Percentiles rank a stretch among this genome's conserved stretches.
Evolutionary conservation across 139 green algal genomes (phyloP).

Genomic region (Closterium sp.): DNA sequence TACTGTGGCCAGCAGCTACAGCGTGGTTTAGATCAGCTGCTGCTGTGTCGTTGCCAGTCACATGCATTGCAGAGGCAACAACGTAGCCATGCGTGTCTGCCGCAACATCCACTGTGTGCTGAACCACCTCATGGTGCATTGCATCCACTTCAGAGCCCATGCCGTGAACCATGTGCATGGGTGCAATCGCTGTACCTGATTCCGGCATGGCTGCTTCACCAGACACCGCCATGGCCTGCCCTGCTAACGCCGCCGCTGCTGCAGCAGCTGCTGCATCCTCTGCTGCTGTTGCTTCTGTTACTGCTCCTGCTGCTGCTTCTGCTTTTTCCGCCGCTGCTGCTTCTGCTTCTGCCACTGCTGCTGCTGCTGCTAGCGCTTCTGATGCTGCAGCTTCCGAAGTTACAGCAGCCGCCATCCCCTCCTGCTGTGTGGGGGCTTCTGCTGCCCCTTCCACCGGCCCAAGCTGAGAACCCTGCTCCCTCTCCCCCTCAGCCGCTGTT

Average conservation of each 20-base stretch:
- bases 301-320: not conserved
- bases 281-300: not conserved
- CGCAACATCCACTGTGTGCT: not conserved
- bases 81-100: not conserved
- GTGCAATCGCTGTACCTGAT: not conserved
- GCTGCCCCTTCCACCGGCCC: not conserved
- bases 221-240: not conserved
- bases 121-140: not conserved
- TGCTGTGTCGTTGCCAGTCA: not conserved
- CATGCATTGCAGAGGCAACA: not conserved
- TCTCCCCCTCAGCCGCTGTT: not conserved
- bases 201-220: not conserved
- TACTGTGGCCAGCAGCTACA: not conserved
- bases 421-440: not conserved
- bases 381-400: not conserved
- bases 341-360: not conserved
- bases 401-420: not conserved
- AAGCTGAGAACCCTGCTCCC: not conserved
- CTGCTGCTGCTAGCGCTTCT: not conserved
- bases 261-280: too few relatives aligned
- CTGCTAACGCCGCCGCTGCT: not conserved
- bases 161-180: not conserved
- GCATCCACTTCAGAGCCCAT: not conserved
- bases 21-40: not conserved
- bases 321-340: not conserved